Percentiles rank a stretch among this genome's conserved stretches.
phyloP scores from a whole-genome alignment of 441 rosid species.

The Erodium texanum region DNA sequence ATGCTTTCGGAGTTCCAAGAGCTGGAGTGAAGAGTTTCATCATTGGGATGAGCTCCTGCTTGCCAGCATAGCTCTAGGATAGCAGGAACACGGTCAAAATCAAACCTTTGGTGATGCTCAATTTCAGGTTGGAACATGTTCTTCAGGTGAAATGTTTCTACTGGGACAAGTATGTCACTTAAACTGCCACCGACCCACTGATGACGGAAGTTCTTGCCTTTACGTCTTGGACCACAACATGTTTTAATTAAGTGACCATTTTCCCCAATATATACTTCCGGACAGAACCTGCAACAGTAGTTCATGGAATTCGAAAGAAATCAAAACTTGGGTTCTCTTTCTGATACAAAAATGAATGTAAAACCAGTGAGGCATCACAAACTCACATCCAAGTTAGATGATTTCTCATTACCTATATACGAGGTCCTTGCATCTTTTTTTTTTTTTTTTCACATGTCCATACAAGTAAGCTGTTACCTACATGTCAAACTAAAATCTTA shows the following conservation, averaged over 20 bases:
- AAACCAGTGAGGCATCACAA: neutral
- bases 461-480: neutral
- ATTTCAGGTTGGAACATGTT: slow-evolving; percentile 50
- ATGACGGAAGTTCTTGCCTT: slow-evolving; percentile 53
- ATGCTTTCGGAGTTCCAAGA: slow-evolving; percentile 9
- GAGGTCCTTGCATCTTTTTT: neutral
- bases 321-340: neutral
- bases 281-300: slow-evolving; percentile 51
- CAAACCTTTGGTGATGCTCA: slow-evolving; percentile 60
- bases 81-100: slow-evolving; percentile 65
- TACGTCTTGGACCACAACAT: slow-evolving; percentile 51
- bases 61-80: slow-evolving; percentile 73
- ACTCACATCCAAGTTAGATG: neutral
- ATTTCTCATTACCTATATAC: neutral
- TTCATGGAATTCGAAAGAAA: neutral
- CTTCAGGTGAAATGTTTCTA: slow-evolving; percentile 50
- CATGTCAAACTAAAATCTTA: neutral
- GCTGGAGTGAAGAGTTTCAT: slow-evolving; percentile 22
- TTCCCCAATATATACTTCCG: slow-evolving; percentile 69
- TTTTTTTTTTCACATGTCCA: neutral
- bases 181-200: slow-evolving; percentile 70
- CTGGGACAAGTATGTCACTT: slow-evolving; percentile 56
- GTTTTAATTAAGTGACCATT: slow-evolving; percentile 71
- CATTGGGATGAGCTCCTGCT: slow-evolving; percentile 50
- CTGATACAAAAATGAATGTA: neutral